A percentile compares a stretch with the other conserved stretches of the same genome.
These are phyloP conservation scores for Sporothrix phasma DNA, from an alignment of 2,329 filamentous ascomycete species.

Conservation along the genomic window DNA sequence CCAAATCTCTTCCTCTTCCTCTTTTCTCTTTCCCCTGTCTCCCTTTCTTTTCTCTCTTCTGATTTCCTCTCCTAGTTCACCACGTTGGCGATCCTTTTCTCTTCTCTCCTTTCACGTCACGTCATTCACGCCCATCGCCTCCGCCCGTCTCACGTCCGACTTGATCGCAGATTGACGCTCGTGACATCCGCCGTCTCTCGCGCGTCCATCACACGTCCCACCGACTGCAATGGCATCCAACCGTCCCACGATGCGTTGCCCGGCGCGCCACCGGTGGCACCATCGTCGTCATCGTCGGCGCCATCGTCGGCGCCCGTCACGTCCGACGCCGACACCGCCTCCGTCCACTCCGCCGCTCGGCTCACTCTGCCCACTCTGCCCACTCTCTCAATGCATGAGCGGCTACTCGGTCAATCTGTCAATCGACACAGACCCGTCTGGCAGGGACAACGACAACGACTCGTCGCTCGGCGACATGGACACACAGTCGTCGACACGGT, in stretches of 20 bases:
- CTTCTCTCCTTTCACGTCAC: not conserved
- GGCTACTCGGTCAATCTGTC: conserved; percentile 11
- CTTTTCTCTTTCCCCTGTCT: not conserved
- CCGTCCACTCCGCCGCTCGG: not conserved
- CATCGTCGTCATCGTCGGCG: not conserved
- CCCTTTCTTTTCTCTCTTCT: not conserved
- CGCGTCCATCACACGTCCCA: too few relatives aligned
- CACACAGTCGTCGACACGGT: conserved; percentile 5
- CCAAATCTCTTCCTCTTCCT: too few relatives aligned
- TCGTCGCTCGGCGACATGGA: conserved; percentile 13
- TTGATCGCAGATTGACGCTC: not conserved
- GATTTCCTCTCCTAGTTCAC: too few relatives aligned
- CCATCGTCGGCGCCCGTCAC: not conserved
- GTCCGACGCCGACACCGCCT: not conserved
- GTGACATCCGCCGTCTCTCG: not conserved
- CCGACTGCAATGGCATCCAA: not conserved
- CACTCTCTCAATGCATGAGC: conserved; percentile 11
- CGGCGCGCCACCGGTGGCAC: not conserved
- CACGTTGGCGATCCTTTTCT: too few relatives aligned
- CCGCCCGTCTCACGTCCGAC: not conserved
- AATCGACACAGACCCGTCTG: conserved; percentile 5
- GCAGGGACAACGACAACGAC: conserved; percentile 10
- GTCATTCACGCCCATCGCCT: not conserved
- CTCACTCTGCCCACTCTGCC: not conserved
- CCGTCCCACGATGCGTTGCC: not conserved